A percentile compares a stretch with the other conserved stretches of the same genome.
Evolutionary conservation across 176 grass and related monocot genomes (phyloP).

Genomic region (Paspalum notatum): DNA sequence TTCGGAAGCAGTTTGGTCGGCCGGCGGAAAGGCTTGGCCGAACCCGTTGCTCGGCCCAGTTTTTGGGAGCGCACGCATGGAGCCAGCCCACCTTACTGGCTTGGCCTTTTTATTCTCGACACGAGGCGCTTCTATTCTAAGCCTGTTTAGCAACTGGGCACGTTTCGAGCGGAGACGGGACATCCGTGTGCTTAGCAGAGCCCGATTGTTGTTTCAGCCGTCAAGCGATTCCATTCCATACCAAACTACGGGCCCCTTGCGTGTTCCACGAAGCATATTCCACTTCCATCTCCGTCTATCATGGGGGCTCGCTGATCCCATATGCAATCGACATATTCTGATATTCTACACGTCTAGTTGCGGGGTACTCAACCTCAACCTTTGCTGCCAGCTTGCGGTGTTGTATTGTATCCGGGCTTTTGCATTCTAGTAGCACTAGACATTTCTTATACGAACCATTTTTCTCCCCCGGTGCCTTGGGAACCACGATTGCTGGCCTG

Average conservation of each 20-base stretch:
- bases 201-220: background rate
- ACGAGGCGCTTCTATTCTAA: background rate
- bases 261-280: background rate
- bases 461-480: background rate
- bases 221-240: background rate
- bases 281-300: background rate
- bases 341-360: background rate
- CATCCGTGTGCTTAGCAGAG: background rate
- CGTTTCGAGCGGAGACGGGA: background rate
- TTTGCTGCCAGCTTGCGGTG: background rate
- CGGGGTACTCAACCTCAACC: background rate
- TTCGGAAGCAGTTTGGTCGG: too few relatives aligned
- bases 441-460: background rate
- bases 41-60: background rate
- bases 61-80: background rate
- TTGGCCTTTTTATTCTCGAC: background rate
- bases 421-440: background rate
- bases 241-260: background rate
- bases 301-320: background rate
- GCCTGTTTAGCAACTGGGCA: background rate
- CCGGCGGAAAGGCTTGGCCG: background rate
- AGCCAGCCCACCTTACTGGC: background rate
- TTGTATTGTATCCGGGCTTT: background rate
- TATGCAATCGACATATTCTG: background rate
- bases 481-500: background rate